Percentiles rank a stretch among this genome's conserved stretches.
phyloP scores from a whole-genome alignment of 2,329 filamentous ascomycete species.

The Aspergillus ibericus region DNA sequence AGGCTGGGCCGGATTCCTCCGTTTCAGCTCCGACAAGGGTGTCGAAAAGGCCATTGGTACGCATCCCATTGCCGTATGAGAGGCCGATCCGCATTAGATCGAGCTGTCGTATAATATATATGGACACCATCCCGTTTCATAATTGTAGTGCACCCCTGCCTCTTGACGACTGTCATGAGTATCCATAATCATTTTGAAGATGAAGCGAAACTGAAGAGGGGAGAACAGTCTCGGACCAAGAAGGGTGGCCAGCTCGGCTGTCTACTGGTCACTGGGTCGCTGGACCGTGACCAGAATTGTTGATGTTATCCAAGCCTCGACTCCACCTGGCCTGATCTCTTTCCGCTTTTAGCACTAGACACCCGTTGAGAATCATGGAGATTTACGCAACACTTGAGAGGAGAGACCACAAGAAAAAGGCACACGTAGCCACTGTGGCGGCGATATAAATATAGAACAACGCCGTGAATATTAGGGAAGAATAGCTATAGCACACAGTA shows the following conservation, averaged over 20 bases:
- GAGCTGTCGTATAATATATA: not conserved
- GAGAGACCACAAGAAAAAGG: not conserved
- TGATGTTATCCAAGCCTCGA: not conserved
- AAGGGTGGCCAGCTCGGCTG: not conserved
- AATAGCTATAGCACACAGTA: not conserved
- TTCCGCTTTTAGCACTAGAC: not conserved
- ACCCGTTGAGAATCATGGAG: not conserved
- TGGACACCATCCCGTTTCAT: not conserved
- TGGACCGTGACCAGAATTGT: not conserved
- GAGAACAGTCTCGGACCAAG: not conserved
- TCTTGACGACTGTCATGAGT: not conserved
- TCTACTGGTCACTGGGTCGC: not conserved
- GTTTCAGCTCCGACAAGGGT: conserved; percentile 15
- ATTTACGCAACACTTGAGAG: not conserved
- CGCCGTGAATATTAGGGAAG: not conserved
- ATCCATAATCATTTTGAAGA: not conserved
- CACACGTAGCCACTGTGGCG: too few species aligned
- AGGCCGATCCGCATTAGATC: not conserved
- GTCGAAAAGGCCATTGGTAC: conserved; percentile 7
- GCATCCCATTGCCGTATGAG: not conserved
- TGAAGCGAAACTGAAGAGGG: not conserved
- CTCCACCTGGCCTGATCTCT: not conserved
- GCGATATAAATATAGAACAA: not conserved
- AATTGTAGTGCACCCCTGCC: not conserved
- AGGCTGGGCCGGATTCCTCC: conserved; percentile 10